Conservation (phyloP, 1,284 basidiomycete genomes). For the Ganoderma lucidum region DNA sequence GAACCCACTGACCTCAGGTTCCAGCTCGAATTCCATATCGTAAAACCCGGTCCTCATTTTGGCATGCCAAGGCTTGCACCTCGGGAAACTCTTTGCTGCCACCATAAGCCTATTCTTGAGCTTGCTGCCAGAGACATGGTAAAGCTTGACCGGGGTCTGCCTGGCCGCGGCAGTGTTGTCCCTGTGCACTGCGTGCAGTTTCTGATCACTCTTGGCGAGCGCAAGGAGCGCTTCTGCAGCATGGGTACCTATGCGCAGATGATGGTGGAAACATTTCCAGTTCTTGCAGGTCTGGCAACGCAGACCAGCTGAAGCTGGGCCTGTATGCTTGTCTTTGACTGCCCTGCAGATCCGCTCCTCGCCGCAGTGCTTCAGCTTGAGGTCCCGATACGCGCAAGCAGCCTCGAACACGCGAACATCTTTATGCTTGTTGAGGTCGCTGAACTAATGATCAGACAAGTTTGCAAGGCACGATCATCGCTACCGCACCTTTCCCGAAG, state of each 20-base stretch:
- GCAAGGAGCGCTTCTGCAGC: slow-evolving; percentile 56
- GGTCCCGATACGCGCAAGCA: slow-evolving; percentile 36
- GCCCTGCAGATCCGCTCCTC: background rate
- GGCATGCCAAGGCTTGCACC: slow-evolving; percentile 44
- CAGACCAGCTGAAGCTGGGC: background rate
- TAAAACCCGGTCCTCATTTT: slow-evolving; percentile 31
- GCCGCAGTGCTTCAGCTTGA: slow-evolving; percentile 1
- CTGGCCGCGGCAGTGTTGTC: slow-evolving; percentile 20
- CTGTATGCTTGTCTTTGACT: background rate
- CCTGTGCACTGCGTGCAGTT: slow-evolving; percentile 58
- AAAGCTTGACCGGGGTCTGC: slow-evolving; percentile 42
- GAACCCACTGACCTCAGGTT: slow-evolving; percentile 2
- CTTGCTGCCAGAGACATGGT: slow-evolving; percentile 45
- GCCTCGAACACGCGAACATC: slow-evolving; percentile 43
- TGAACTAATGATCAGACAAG: background rate
- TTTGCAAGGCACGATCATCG: background rate
- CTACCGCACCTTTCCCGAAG: background rate
- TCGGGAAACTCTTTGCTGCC: slow-evolving; percentile 50
- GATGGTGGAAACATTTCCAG: slow-evolving; percentile 58
- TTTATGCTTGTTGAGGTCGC: background rate
- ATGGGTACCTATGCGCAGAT: slow-evolving; percentile 57
- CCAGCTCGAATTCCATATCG: slow-evolving; percentile 21
- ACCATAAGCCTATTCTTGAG: slow-evolving; percentile 44
- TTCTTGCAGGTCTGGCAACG: background rate
- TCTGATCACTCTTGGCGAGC: slow-evolving; percentile 33